phyloP scores from a whole-genome alignment of 2,329 filamentous ascomycete genomes.

The Rhynchosporium secalis region DNA sequence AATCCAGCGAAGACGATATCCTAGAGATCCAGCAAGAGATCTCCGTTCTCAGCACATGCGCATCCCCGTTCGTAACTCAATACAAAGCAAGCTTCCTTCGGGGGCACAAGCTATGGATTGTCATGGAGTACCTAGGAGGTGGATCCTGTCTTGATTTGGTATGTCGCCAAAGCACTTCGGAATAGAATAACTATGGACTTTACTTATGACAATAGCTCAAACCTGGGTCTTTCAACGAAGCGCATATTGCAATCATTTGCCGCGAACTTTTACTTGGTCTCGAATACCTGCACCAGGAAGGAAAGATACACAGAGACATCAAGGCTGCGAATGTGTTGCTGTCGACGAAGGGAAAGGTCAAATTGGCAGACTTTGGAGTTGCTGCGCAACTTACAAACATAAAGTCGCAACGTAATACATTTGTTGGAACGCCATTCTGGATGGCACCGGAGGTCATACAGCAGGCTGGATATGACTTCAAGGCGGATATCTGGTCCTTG shows the following conservation, averaged over 20 bases:
- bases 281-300: conserved; percentile 89
- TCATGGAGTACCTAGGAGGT: conserved; percentile 96
- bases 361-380: conserved; percentile 95
- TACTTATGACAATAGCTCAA: conserved; percentile 63
- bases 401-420: conserved; percentile 95
- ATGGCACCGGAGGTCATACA: conserved; percentile 96
- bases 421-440: conserved; percentile 96
- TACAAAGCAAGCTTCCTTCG: conserved; percentile 97
- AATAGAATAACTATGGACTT: conserved; percentile 3
- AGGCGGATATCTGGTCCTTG: conserved; percentile 90
- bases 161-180: conserved; percentile 38
- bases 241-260: conserved; percentile 91
- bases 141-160: conserved; percentile 94
- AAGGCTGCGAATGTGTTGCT: conserved; percentile 96
- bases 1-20: conserved; percentile 97
- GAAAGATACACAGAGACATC: conserved; percentile 95
- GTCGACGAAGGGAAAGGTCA: conserved; percentile 87
- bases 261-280: conserved; percentile 86
- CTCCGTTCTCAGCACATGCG: conserved; percentile 89
- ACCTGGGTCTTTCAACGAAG: conserved; percentile 84
- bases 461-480: conserved; percentile 80
- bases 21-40: conserved; percentile 98
- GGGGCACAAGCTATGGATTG: conserved; percentile 97
- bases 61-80: conserved; percentile 89
- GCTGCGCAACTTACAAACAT: conserved; percentile 96